These are phyloP conservation scores for Ceratocystis eucalypticola DNA, from an alignment of 2,329 filamentous ascomycete species.

Conservation along the genomic window DNA sequence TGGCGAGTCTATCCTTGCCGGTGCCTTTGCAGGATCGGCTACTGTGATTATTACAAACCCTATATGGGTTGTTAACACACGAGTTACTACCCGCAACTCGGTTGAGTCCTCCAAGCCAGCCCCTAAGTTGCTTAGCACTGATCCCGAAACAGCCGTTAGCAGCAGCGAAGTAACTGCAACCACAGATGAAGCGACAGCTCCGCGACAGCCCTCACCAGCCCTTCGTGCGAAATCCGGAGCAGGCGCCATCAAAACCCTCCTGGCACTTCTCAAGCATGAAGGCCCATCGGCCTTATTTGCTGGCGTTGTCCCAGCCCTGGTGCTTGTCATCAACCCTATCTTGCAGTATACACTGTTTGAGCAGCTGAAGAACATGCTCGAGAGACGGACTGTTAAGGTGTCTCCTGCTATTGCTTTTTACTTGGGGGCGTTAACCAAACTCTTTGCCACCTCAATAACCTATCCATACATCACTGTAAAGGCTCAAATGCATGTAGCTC, in stretches of 20 bases:
- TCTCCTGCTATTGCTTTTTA: conserved; percentile 81
- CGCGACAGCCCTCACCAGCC: conserved; percentile 27
- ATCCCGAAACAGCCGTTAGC: conserved; percentile 29
- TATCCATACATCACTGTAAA: conserved; percentile 99
- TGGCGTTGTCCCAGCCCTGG: conserved; percentile 80
- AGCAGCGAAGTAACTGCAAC: background rate
- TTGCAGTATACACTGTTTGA: conserved; percentile 98
- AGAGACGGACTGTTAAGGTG: conserved; percentile 52
- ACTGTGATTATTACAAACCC: conserved; percentile 96
- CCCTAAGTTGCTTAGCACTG: conserved; percentile 25
- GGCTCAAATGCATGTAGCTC: conserved; percentile 90
- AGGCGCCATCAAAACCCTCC: conserved; percentile 67
- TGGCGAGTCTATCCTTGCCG: conserved; percentile 85
- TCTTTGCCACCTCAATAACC: conserved; percentile 83
- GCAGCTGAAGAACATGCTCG: conserved; percentile 85
- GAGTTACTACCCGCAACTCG: conserved; percentile 76
- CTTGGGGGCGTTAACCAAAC: conserved; percentile 82
- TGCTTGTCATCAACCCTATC: conserved; percentile 96
- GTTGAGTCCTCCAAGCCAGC: conserved; percentile 15
- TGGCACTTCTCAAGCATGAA: conserved; percentile 69
- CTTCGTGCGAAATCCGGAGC: conserved; percentile 37
- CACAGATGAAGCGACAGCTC: conserved; percentile 26
- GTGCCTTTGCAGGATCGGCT: conserved; percentile 81
- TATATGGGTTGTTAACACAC: conserved; percentile 98
- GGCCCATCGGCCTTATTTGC: conserved; percentile 76